Evolutionary conservation across 805 yeast genomes (phyloP), one percentile per base, ranked within the genome.

Genomic region (Jamesozyma lodderae): DNA sequence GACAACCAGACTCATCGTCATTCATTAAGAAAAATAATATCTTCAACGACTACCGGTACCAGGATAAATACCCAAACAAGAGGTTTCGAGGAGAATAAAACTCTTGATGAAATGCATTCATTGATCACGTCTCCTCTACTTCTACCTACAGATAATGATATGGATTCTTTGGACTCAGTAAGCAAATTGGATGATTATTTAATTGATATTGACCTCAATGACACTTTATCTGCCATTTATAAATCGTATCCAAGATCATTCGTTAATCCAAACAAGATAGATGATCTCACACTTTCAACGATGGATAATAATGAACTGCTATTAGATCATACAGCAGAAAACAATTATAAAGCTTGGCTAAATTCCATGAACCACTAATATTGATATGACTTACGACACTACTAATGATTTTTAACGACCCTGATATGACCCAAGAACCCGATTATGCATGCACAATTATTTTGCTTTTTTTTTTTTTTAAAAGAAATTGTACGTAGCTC

Each of bases 341-440:
- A 47, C 18, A 55, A 53, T 41, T 55, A 55, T 41, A 50, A 48
- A 34, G 33, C 48, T 21, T 55, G 60, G 60, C 20, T 40, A 18
- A 33, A 10, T 18, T 14, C 27, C 17, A 32, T 32, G 27, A n/a
- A n/a, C n/a, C n/a, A n/a, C n/a, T n/a, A n/a, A n/a, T n/a, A n/a
- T n/a, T n/a, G n/a, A n/a, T n/a, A n/a, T n/a, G n/a, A n/a, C n/a
- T n/a, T n/a, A n/a, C n/a, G n/a, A n/a, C 32, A 29, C 32, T 17
- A 4, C 10, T 18, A 29, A 29, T 18, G 17, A 13, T 7, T 14
- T 7, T 15, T 29, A 29, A 17, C n/a, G 28, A 25, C 28, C n/a
- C n/a, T n/a, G n/a, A n/a, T n/a, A n/a, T n/a, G n/a, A n/a, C n/a
- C n/a, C n/a, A n/a, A n/a, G n/a, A n/a, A n/a, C n/a, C n/a, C n/a